Base-by-base conservation (phyloP, 176 grass and related monocot genomes). In the Elaeis guineensis region DNA sequence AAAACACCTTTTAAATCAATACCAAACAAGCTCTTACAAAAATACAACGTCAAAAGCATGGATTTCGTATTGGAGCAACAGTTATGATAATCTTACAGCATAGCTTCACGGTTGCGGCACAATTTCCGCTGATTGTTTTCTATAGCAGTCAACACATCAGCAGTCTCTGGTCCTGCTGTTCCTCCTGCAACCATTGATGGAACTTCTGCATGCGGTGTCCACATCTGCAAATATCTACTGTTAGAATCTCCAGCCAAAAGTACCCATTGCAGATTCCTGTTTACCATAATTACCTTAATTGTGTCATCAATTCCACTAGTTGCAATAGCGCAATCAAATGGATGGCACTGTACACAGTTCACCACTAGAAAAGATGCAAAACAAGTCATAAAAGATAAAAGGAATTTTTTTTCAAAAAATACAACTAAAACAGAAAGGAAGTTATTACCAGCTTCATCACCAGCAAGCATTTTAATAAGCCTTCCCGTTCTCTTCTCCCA, bases 401-500 rank as follows among this genome's bases (percentile, higher is more conserved):
- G 1, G 28, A 28, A 12, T 44, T 44, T 44, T 12, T 2, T 68
- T 8, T 19, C 60, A 48, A 25, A 77, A 55, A 66, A 21, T 14
- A 3, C n/a, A 21, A 69, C 20, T 44, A 20, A 64, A 21, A 62
- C 26, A 62, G 1, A 51, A 86, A 74, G 35, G 35, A 28, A 63
- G 29, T 4, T 78, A 62, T 79, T 89, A 98, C 93, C 93, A 76
- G 88, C 32, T 28, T 61, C 73, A 86, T 98, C 93, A 65, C 88
- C 93, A 60, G 76, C 15, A 80, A 98, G 93, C 93, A 98, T 92
- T 85, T 86, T 98, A 79, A 98, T 59, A 55, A 98, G 74, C 49
- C 88, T 85, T 78, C 93, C 93, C 68, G 93, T 89, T 89, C 59
- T 87, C 75, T 89, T 98, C 58, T 98, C 93, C 93, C 93, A 98